Conservation (phyloP, 2,329 filamentous ascomycete species). For the Alternaria sp. region DNA sequence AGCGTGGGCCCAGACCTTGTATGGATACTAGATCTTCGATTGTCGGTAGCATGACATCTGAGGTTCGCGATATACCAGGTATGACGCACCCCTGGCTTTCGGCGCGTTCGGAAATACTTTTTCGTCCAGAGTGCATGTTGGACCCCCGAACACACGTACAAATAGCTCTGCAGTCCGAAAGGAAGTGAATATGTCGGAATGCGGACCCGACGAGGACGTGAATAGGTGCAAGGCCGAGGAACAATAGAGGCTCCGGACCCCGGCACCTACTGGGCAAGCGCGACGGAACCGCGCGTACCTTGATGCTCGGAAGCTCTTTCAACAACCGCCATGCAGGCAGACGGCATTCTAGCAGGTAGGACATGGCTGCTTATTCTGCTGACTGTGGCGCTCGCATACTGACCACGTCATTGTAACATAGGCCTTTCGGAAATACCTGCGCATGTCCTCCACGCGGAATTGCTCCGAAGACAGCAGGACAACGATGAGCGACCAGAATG, state of each 20-base stretch:
- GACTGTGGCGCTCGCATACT: constrained; percentile 14
- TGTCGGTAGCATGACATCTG: not conserved
- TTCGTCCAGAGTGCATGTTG: not conserved
- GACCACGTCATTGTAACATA: constrained; percentile 16
- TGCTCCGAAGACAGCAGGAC: constrained; percentile 55
- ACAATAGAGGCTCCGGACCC: constrained; percentile 28
- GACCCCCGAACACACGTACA: constrained; percentile 4
- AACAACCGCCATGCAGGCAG: constrained; percentile 28
- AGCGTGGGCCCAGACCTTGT: not conserved
- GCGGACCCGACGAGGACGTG: not conserved
- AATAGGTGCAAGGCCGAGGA: constrained; percentile 14
- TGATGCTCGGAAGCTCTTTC: constrained; percentile 5
- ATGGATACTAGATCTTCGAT: not conserved
- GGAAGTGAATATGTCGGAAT: not conserved
- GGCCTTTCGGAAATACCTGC: constrained; percentile 49
- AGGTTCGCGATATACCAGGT: not conserved
- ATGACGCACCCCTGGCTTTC: constrained; percentile 16
- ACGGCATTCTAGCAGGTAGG: constrained; percentile 27
- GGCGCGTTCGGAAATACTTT: constrained; percentile 5
- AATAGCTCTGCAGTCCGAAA: not conserved
- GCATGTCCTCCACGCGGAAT: constrained; percentile 56
- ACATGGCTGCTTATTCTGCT: constrained; percentile 2
- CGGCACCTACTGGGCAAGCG: constrained; percentile 13
- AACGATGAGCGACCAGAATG: constrained; percentile 57
- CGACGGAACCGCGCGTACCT: constrained; percentile 12